Conservation (phyloP, 495 filamentous ascomycete genomes). For the Penicillium mononematosum region DNA sequence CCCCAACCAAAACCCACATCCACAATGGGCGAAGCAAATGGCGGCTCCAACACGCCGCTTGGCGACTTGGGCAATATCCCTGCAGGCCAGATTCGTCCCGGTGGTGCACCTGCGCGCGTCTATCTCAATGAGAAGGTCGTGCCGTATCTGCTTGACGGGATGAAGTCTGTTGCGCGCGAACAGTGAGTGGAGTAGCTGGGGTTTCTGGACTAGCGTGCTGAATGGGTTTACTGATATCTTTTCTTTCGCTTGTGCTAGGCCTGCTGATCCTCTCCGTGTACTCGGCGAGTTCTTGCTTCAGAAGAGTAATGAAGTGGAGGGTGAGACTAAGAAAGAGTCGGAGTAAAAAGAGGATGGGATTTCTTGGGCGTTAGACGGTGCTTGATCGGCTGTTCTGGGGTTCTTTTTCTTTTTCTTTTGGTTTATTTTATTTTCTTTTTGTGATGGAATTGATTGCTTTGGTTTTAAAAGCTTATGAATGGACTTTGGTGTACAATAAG, state of each 20-base stretch:
- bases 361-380: conserved; percentile 1
- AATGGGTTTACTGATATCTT: conserved; percentile 1
- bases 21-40: conserved; percentile 27
- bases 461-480: background rate
- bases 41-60: conserved; percentile 38
- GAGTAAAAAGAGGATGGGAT: conserved; percentile 8
- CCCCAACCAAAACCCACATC: conserved; percentile 11
- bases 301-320: conserved; percentile 73
- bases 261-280: conserved; percentile 79
- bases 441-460: background rate
- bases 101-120: conserved; percentile 81
- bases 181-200: conserved; percentile 57
- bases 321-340: conserved; percentile 22
- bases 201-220: background rate
- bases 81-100: conserved; percentile 49
- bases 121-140: conserved; percentile 92
- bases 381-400: background rate
- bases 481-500: background rate
- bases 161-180: conserved; percentile 82
- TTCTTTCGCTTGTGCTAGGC: conserved; percentile 34
- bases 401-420: background rate
- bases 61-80: conserved; percentile 39
- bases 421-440: background rate
- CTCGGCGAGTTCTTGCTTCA: conserved; percentile 85
- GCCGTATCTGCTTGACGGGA: conserved; percentile 78